Conservation (phyloP, 306 rosid genomes). For the Prunus armeniaca region DNA sequence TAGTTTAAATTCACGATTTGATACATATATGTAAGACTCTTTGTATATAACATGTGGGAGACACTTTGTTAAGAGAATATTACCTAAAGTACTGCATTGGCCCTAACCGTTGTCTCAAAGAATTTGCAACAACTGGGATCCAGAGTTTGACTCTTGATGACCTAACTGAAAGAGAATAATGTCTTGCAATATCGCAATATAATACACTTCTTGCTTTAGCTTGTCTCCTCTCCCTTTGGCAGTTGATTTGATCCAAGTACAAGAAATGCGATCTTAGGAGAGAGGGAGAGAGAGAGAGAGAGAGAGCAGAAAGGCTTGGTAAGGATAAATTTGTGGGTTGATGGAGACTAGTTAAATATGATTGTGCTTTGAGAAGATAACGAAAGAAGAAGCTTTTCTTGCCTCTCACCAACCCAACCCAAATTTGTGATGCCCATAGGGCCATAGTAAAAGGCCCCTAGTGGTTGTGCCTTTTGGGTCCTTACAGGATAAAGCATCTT, state of each 20-base stretch:
- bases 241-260: neutral
- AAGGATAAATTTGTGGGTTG: constrained; percentile 29
- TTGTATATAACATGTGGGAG: no score
- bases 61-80: neutral
- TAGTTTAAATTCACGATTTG: no score
- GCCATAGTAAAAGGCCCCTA: constrained; percentile 41
- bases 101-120: neutral
- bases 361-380: constrained; percentile 42
- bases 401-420: constrained; percentile 84
- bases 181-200: neutral
- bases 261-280: neutral
- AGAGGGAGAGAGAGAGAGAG: neutral
- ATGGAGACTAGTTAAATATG: constrained; percentile 35
- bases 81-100: neutral
- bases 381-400: constrained; percentile 44
- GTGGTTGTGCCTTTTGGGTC: constrained; percentile 42
- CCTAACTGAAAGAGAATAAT: neutral
- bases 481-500: constrained; percentile 47
- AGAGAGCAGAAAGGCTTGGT: neutral
- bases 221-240: neutral
- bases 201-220: neutral
- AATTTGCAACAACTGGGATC: neutral
- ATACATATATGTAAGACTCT: no score
- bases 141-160: neutral
- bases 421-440: constrained; percentile 37